A percentile compares a stretch with the other conserved stretches of the same genome.
These are phyloP conservation scores for Rickenella mellea DNA, from an alignment of 768 basidiomycete genomes.

Conservation along the genomic window DNA sequence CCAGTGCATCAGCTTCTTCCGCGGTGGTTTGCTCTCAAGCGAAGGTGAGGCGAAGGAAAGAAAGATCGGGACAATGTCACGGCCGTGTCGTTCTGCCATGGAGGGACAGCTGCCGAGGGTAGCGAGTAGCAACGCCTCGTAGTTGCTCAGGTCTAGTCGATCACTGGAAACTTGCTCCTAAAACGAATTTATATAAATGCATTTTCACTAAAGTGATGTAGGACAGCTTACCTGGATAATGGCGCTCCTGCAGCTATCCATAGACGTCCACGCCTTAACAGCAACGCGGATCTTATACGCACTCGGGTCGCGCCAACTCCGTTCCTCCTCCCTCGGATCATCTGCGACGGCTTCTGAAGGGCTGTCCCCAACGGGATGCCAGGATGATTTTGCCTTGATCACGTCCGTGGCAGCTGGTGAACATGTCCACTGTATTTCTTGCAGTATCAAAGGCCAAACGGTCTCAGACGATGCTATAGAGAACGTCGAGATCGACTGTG, in stretches of 20 bases:
- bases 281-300: conserved; percentile 49
- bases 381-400: background rate
- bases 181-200: background rate
- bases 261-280: conserved; percentile 38
- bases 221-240: conserved; percentile 24
- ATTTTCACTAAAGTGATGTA: background rate
- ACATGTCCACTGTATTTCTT: no score
- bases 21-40: conserved; percentile 19
- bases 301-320: conserved; percentile 68
- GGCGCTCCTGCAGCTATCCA: conserved; percentile 18
- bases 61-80: conserved; percentile 82
- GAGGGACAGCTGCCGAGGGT: conserved; percentile 59
- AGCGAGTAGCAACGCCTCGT: conserved; percentile 72
- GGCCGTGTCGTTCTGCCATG: conserved; percentile 80
- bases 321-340: conserved; percentile 53
- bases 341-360: conserved; percentile 7
- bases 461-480: conserved; percentile 52
- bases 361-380: background rate
- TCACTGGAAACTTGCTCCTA: conserved; percentile 34
- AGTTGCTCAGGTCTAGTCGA: conserved; percentile 65
- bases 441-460: no score
- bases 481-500: conserved; percentile 48
- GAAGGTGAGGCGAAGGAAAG: conserved; percentile 28
- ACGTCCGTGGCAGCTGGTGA: no score
- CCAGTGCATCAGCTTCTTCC: conserved; percentile 62